These are phyloP conservation scores for Pulveroboletus sp. DNA, from an alignment of 768 basidiomycete genomes.

Conservation along the genomic window DNA sequence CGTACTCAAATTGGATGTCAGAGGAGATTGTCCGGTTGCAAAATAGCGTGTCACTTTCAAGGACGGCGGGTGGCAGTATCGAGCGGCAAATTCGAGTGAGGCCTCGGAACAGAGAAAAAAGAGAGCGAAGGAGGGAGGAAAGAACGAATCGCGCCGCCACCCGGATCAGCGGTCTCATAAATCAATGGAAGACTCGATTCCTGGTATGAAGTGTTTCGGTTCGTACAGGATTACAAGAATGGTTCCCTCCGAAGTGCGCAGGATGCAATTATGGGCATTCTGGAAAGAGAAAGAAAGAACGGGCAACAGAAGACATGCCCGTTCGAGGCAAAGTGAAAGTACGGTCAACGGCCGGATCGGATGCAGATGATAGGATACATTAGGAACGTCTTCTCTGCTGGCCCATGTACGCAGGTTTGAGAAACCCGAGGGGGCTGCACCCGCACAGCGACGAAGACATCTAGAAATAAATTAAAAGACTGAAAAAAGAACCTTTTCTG, in stretches of 20 bases:
- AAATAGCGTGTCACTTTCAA: too few species aligned
- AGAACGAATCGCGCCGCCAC: slow-evolving; percentile 1
- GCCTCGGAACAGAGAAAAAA: too few species aligned
- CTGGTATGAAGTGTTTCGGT: slow-evolving; percentile 21
- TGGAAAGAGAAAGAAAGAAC: slow-evolving; percentile 9
- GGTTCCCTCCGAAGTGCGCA: slow-evolving; percentile 4
- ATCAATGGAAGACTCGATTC: slow-evolving; percentile 1
- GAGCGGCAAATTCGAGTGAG: too few species aligned
- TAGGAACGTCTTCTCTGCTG: slow-evolving; percentile 19
- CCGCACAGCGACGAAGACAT: slow-evolving; percentile 20
- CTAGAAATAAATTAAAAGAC: slow-evolving; percentile 17
- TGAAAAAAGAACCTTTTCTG: slow-evolving; percentile 19
- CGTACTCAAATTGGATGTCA: too few species aligned
- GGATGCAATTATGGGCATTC: slow-evolving; percentile 7
- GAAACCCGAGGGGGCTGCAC: slow-evolving; percentile 3
- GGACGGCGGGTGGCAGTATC: too few species aligned
- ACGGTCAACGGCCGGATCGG: slow-evolving; percentile 11
- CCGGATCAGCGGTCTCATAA: slow-evolving; percentile 9
- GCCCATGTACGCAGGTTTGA: slow-evolving; percentile 12
- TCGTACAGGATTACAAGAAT: slow-evolving; percentile 20
- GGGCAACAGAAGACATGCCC: slow-evolving; percentile 5
- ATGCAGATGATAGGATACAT: slow-evolving; percentile 23
- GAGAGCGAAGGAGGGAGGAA: too few species aligned
- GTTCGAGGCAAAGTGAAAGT: slow-evolving; percentile 14
- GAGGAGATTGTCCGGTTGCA: too few species aligned